Evolutionary conservation across 495 filamentous ascomycete genomes (phyloP).

Genomic region (Hapsidospora chrysogenum): DNA sequence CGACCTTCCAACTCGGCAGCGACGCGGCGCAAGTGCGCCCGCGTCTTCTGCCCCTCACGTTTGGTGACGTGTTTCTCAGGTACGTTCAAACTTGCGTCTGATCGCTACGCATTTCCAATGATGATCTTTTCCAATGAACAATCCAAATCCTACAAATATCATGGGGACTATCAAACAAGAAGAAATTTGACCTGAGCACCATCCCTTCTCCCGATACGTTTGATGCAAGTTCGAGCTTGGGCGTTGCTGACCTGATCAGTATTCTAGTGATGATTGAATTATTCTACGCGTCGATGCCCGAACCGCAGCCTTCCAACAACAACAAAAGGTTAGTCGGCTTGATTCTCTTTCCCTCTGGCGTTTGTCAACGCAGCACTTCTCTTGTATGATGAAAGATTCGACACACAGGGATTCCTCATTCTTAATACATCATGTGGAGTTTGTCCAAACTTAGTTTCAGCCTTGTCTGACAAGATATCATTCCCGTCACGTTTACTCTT

Average conservation of each 20-base stretch:
- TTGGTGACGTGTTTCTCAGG: slow-evolving; percentile 23
- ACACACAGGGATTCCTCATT: slow-evolving; percentile 94
- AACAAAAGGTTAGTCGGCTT: slow-evolving; percentile 52
- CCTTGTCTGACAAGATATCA: slow-evolving; percentile 74
- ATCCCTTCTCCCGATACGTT: too few relatives aligned
- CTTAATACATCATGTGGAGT: slow-evolving; percentile 81
- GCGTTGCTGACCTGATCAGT: too few relatives aligned
- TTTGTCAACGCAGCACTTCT: slow-evolving; percentile 15
- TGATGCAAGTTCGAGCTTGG: too few relatives aligned
- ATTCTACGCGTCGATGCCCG: too few relatives aligned
- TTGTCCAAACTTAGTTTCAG: slow-evolving; percentile 75
- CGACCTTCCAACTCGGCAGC: slow-evolving; percentile 1
- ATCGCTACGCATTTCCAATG: slow-evolving; percentile 26
- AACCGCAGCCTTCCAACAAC: too few relatives aligned
- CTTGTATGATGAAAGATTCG: slow-evolving; percentile 75
- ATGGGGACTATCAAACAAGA: slow-evolving; percentile 46
- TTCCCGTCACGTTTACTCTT: too few relatives aligned
- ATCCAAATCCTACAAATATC: slow-evolving; percentile 62
- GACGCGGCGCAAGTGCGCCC: slow-evolving; percentile 1
- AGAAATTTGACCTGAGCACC: slow-evolving; percentile 62
- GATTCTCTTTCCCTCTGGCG: slow-evolving; percentile 7
- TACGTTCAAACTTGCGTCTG: slow-evolving; percentile 6
- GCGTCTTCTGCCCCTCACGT: slow-evolving; percentile 7
- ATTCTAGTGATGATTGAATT: too few relatives aligned
- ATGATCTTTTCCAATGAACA: slow-evolving; percentile 44